phyloP scores from a whole-genome alignment of 352 stramenopile genomes.

The Globisporangium viniferum region DNA sequence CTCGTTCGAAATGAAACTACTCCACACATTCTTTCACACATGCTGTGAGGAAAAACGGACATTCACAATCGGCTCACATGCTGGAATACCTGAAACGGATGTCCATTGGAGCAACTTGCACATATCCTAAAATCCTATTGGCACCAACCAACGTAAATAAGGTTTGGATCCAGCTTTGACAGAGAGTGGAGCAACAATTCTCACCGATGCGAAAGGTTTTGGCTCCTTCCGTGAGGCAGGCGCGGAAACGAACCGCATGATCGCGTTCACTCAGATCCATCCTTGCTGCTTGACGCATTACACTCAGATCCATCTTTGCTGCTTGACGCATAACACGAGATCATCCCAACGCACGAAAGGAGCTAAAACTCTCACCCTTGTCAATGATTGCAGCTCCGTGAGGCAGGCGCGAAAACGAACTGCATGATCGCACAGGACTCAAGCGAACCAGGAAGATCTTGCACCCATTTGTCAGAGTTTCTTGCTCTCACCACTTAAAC shows the following conservation, averaged over 20 bases:
- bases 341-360: too few species aligned
- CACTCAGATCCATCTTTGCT: background rate
- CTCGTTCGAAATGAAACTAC: background rate
- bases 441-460: background rate
- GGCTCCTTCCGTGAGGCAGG: background rate
- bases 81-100: constrained; percentile 6
- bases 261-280: background rate
- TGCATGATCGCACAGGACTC: background rate
- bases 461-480: too few species aligned
- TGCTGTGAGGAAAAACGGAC: background rate
- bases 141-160: background rate
- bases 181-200: background rate
- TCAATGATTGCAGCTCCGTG: background rate
- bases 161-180: background rate
- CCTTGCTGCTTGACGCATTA: too few species aligned
- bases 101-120: background rate
- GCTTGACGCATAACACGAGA: too few species aligned
- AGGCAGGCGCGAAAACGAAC: background rate
- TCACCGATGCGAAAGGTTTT: background rate
- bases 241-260: background rate
- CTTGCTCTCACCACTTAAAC: background rate
- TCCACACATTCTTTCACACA: background rate
- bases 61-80: background rate
- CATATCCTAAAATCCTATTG: background rate
- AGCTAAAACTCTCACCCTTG: background rate